These are phyloP conservation scores for Mariannaea elegans DNA, from an alignment of 2,329 filamentous ascomycete species.

Conservation along the genomic window DNA sequence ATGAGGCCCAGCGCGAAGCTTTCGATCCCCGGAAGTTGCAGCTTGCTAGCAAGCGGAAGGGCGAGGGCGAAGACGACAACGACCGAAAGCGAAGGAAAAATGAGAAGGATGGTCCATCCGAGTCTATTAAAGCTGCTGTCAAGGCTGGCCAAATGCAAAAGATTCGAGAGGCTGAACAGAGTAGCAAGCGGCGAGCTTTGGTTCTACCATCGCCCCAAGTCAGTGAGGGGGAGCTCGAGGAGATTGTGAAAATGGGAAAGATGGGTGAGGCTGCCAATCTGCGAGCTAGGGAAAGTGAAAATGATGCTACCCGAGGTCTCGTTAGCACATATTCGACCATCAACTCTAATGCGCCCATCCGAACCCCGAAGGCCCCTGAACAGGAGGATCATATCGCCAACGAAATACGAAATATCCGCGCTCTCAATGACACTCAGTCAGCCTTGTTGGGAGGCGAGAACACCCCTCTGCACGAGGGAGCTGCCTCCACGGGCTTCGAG, in stretches of 20 bases:
- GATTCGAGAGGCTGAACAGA: conserved; percentile 94
- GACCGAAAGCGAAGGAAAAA: conserved; percentile 89
- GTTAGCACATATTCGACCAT: conserved; percentile 87
- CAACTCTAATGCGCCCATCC: conserved; percentile 84
- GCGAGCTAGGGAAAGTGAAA: conserved; percentile 80
- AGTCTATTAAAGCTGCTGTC: conserved; percentile 84
- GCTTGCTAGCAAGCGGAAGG: conserved; percentile 90
- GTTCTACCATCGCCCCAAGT: conserved; percentile 90
- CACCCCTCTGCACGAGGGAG: conserved; percentile 83
- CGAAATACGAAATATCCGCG: conserved; percentile 92
- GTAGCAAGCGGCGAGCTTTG: conserved; percentile 88
- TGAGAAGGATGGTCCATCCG: conserved; percentile 82
- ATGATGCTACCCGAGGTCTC: conserved; percentile 83
- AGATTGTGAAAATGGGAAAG: conserved; percentile 99
- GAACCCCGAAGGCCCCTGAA: conserved; percentile 88
- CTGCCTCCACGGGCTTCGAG: conserved; percentile 86
- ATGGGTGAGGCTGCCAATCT: conserved; percentile 85
- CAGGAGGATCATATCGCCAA: conserved; percentile 97
- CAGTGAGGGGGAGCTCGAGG: conserved; percentile 90
- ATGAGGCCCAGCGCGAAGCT: conserved; percentile 83
- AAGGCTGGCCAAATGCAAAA: conserved; percentile 95
- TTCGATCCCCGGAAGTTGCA: conserved; percentile 96
- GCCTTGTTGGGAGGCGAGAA: conserved; percentile 94
- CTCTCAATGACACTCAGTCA: conserved; percentile 92
- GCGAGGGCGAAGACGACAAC: conserved; percentile 84